phyloP scores from a whole-genome alignment of 345 rosid genomes.

The Rubroshorea leprosula region DNA sequence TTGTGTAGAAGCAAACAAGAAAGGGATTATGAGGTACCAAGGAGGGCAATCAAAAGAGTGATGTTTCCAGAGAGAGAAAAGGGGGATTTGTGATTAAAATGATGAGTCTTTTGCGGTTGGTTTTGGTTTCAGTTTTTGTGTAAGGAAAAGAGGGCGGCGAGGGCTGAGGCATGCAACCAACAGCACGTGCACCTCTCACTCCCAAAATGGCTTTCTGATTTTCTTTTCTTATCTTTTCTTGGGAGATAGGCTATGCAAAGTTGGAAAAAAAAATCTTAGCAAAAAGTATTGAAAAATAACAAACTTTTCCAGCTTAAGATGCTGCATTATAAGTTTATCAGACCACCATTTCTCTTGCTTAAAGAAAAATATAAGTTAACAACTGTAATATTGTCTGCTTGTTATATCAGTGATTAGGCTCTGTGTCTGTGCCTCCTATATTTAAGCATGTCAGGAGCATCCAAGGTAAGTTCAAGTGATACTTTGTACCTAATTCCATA shows the following conservation, averaged over 20 bases:
- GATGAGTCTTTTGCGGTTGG: not conserved
- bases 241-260: constrained; percentile 1
- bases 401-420: not conserved
- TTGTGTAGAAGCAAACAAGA: not conserved
- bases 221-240: not conserved
- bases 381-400: not conserved
- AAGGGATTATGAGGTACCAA: not conserved
- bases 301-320: not conserved
- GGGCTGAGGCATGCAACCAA: constrained; percentile 31
- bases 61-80: not conserved
- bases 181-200: constrained; percentile 33
- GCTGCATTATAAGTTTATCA: not conserved
- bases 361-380: not conserved
- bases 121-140: constrained; percentile 19
- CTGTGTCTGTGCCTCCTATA: not conserved
- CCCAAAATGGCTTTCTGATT: not conserved
- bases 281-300: not conserved
- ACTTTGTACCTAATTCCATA: not conserved
- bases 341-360: not conserved
- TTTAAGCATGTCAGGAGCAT: not conserved
- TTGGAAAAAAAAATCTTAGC: not conserved
- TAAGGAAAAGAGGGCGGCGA: constrained; percentile 26
- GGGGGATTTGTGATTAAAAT: constrained; percentile 1
- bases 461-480: not conserved
- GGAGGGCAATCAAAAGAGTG: not conserved